These are phyloP conservation scores for Claviceps maximensis DNA, from an alignment of 2,329 filamentous ascomycete species.

Conservation along the genomic window DNA sequence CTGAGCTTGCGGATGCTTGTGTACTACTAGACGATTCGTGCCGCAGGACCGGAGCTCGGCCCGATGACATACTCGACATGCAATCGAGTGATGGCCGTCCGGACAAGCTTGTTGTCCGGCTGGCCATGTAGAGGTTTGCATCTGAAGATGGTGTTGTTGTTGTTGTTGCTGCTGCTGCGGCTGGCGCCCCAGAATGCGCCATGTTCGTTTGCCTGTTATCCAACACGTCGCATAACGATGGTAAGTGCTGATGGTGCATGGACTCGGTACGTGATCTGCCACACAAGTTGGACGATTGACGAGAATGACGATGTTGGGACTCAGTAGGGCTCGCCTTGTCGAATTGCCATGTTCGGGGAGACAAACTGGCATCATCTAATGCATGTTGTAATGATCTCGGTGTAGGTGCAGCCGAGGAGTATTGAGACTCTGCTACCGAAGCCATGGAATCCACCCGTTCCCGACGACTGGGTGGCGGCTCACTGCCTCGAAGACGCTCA, in stretches of 20 bases:
- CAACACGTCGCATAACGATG: constrained; percentile 35
- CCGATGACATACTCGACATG: constrained; percentile 15
- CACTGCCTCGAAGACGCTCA: constrained; percentile 34
- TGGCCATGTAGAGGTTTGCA: background rate
- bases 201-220: constrained; percentile 19
- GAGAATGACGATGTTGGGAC: constrained; percentile 14
- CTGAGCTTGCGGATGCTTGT: constrained; percentile 27
- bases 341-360: constrained; percentile 26
- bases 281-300: constrained; percentile 17
- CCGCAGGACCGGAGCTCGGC: constrained; percentile 25
- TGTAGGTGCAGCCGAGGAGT: constrained; percentile 25
- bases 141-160: constrained; percentile 4
- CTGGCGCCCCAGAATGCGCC: constrained; percentile 7
- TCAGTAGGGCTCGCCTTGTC: constrained; percentile 20
- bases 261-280: constrained; percentile 11
- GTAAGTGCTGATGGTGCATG: constrained; percentile 25
- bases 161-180: too few species aligned
- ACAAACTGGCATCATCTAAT: constrained; percentile 30
- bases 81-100: constrained; percentile 14
- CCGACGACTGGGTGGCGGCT: constrained; percentile 31
- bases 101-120: background rate
- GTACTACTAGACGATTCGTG: constrained; percentile 33
- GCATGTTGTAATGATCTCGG: constrained; percentile 22
- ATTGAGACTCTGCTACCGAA: constrained; percentile 32
- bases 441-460: constrained; percentile 35